Evolutionary conservation across 2,329 filamentous ascomycete species (phyloP), one percentile per base, ranked within the genome.

Genomic region (Nemania sp.): DNA sequence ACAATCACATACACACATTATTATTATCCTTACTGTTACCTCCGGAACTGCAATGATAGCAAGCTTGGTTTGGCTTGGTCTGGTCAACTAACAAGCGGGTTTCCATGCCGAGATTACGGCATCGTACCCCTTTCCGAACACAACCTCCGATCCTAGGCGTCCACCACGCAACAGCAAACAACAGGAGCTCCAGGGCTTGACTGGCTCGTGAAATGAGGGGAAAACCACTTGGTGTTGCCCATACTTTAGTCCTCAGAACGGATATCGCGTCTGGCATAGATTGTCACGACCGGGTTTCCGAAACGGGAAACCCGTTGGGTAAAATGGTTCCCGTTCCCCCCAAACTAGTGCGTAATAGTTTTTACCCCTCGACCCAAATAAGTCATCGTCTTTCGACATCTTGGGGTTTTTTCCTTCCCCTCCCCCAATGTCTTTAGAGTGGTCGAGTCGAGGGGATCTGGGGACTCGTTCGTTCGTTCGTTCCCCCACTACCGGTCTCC

Each of bases 231-330:
- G 25, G 3, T 29, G 25, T n/a, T n/a, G 25, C 3, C 25, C 25
- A 29, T 29, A 29, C 25, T 7, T n/a, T 29, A 29, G 25, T 29
- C 7, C 25, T 29, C 25, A 29, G 25, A n/a, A 29, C 25, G 25
- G 25, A 29, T 29, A 7, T 29, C 25, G 25, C 7, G 25, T 29
- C 25, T 29, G 46, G 39, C 47, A 47, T 39, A 47, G n/a, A 56
- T 43, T 40, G n/a, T 2, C 13, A 6, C 54, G 51, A 48, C 37
- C 60, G 63, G 63, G 11, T 55, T 63, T 18, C 62, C 56, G 10
- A 34, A 60, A 48, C 32, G 25, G 63, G 63, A 50, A 65, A 65
- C 4, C 63, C 63, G 63, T 25, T 51, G 56, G 62, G 21, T 60
- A 59, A 62, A 62, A 42, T 50, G 55, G 55, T 37, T 5, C 7